A percentile compares a stretch with the other conserved stretches of the same genome.
Conservation (phyloP, 129 eudicot species). For the sunflower (Helianthus annuus) region HanXRQr2.0-SUNRISE NC_035444.2:3602133-3602632, state of each 20-base stretch:
- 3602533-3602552: too few relatives aligned
- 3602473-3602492: too few relatives aligned
- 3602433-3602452: too few relatives aligned
- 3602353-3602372: background rate
- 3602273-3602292: background rate
- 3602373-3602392: background rate
- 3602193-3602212: conserved; percentile 79
- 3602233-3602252: conserved; percentile 92
- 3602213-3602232: conserved; percentile 82
- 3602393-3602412: background rate
- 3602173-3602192: conserved; percentile 83
- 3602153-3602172: conserved; percentile 84
- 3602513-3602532: too few relatives aligned
- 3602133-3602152: conserved; percentile 97
- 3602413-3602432: too few relatives aligned
- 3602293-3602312: background rate
- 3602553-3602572: too few relatives aligned
- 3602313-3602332: background rate
- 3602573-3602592: too few relatives aligned
- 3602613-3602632: too few relatives aligned
- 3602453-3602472: too few relatives aligned
- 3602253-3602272: conserved; percentile 70
- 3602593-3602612: too few relatives aligned
- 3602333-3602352: background rate
- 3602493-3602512: too few relatives aligned